Evolutionary conservation across 2,329 filamentous ascomycete species (phyloP).

Genomic region (Diaporthe helianthi): DNA sequence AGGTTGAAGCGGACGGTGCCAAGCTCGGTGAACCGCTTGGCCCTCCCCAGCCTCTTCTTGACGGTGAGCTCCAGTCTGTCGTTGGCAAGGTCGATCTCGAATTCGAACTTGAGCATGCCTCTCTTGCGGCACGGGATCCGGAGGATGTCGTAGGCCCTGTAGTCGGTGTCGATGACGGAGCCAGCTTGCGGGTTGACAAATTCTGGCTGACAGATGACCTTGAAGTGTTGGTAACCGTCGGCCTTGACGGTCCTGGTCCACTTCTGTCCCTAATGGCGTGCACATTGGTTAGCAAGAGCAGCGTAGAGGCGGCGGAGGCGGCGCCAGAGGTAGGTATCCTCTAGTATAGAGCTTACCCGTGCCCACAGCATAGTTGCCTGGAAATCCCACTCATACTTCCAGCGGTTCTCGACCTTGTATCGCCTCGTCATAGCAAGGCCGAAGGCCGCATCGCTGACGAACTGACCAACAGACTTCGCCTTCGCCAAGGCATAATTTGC

Average conservation of each 20-base stretch:
- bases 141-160: not conserved
- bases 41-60: not conserved
- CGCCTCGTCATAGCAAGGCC: not conserved
- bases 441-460: not conserved
- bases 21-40: not conserved
- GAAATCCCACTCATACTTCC: not conserved
- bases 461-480: not conserved
- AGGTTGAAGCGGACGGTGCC: not conserved
- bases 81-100: not conserved
- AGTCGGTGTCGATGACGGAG: not conserved
- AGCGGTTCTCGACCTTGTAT: not conserved
- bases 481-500: not conserved
- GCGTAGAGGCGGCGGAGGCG: too few species aligned
- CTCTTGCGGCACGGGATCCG: not conserved
- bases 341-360: not conserved
- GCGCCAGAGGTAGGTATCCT: not conserved
- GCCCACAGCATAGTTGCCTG: not conserved
- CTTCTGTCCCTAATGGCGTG: not conserved
- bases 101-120: not conserved
- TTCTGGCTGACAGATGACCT: constrained; percentile 1
- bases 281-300: not conserved
- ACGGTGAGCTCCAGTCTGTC: not conserved
- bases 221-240: not conserved
- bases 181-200: not conserved
- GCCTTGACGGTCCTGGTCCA: not conserved